A percentile compares a stretch with the other conserved stretches of the same genome.
Conservation (phyloP, 78 protist species). For the Tieghemostelium lacteum region DNA sequence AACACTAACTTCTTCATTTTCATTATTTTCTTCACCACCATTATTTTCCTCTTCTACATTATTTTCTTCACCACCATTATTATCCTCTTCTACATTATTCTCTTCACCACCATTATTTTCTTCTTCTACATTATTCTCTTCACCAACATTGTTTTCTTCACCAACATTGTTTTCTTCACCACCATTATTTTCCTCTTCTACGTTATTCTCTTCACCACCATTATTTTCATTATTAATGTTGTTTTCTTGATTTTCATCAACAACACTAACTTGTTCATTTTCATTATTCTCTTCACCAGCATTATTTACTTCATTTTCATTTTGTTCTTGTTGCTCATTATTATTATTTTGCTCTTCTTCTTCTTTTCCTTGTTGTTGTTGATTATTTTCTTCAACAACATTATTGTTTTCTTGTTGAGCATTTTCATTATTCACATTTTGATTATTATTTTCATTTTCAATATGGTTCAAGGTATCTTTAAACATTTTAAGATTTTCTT, state of each 20-base stretch:
- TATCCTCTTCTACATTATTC: not conserved
- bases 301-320: not conserved
- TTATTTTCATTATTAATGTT: not conserved
- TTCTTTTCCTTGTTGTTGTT: not conserved
- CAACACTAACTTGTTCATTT: not conserved
- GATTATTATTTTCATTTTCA: too few species aligned
- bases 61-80: not conserved
- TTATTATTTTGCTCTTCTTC: not conserved
- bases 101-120: conserved; percentile 4
- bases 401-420: conserved; percentile 16
- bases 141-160: conserved; percentile 2
- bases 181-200: too few species aligned
- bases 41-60: not conserved
- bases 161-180: too few species aligned
- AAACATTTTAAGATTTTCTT: too few species aligned
- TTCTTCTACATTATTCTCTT: not conserved
- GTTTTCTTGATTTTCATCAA: not conserved
- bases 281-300: not conserved
- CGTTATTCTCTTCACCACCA: not conserved
- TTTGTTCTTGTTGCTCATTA: too few species aligned
- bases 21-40: not conserved
- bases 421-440: too few species aligned
- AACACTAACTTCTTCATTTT: not conserved
- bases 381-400: not conserved
- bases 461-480: too few species aligned